Conservation (phyloP, 2,329 filamentous ascomycete genomes). For the Fusarium sororula region DNA sequence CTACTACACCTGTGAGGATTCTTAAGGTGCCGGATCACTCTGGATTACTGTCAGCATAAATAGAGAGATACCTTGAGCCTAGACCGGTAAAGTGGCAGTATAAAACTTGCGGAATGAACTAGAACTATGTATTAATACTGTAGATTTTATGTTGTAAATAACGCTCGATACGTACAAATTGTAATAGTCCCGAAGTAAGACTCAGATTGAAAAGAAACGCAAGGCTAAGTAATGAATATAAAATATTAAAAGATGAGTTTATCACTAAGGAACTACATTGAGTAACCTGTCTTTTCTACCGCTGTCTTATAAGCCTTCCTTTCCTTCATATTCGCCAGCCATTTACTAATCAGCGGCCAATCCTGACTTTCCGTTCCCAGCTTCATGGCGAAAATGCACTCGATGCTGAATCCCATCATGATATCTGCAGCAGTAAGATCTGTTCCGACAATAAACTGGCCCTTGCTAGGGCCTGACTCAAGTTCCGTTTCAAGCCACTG, state of each 20-base stretch:
- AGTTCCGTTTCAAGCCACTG: not conserved
- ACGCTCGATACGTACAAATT: no score
- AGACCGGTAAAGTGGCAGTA: no score
- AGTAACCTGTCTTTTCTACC: not conserved
- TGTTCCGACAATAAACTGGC: not conserved
- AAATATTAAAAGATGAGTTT: fast-evolving
- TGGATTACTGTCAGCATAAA: fast-evolving
- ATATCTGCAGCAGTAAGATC: not conserved
- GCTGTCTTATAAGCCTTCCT: not conserved
- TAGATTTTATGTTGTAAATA: no score
- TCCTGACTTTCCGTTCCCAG: not conserved
- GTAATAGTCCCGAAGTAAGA: not conserved
- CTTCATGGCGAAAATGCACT: not conserved
- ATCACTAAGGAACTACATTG: fast-evolving
- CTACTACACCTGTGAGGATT: not conserved
- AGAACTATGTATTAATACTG: no score
- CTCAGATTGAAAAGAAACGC: fast-evolving
- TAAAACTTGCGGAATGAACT: no score
- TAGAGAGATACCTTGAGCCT: fast-evolving
- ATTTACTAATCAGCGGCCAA: not conserved
- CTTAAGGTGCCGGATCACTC: no score
- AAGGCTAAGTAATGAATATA: not conserved
- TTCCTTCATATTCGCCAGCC: not conserved
- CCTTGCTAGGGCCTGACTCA: not conserved
- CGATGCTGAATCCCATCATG: not conserved